These are phyloP conservation scores for Ogataea dorogensis DNA, from an alignment of 805 yeast species.

Conservation along the genomic window DNA sequence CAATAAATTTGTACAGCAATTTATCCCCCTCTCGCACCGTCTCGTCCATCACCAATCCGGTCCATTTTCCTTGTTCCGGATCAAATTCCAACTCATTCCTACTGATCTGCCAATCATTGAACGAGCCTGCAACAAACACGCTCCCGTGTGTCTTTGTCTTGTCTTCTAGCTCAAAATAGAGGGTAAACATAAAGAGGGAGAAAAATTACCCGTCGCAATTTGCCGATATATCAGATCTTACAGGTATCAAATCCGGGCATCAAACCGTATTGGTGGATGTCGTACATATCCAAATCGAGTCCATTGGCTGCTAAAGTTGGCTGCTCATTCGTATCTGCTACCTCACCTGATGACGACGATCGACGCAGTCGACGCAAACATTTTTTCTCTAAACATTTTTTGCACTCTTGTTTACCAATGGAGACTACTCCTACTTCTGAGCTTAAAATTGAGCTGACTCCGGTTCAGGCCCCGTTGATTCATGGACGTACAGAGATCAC, in stretches of 20 bases:
- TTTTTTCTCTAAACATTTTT: not conserved
- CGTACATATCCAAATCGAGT: no score
- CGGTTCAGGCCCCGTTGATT: conserved; percentile 6
- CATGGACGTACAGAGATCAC: conserved; percentile 18
- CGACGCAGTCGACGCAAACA: conserved; percentile 1
- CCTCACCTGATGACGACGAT: not conserved
- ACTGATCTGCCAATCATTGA: conserved; percentile 23
- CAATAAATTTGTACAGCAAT: conserved; percentile 30
- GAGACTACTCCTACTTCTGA: conserved; percentile 5
- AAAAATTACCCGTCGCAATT: conserved; percentile 5
- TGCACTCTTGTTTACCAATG: conserved; percentile 4
- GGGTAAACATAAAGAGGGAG: conserved; percentile 8
- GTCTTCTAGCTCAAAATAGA: conserved; percentile 21
- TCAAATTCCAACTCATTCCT: conserved; percentile 10
- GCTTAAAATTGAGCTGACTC: conserved; percentile 16
- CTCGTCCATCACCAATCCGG: conserved; percentile 2
- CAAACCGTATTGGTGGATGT: not conserved
- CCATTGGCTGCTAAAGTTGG: no score
- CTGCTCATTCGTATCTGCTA: no score
- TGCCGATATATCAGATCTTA: not conserved
- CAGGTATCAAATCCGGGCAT: no score
- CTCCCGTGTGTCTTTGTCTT: conserved; percentile 5
- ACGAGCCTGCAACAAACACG: conserved; percentile 25
- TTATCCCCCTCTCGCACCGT: conserved; percentile 14
- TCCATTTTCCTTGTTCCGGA: conserved; percentile 9